These are phyloP conservation scores for Phytophthora ohioensis DNA, from an alignment of 352 stramenopile species.

Conservation along the genomic window DNA sequence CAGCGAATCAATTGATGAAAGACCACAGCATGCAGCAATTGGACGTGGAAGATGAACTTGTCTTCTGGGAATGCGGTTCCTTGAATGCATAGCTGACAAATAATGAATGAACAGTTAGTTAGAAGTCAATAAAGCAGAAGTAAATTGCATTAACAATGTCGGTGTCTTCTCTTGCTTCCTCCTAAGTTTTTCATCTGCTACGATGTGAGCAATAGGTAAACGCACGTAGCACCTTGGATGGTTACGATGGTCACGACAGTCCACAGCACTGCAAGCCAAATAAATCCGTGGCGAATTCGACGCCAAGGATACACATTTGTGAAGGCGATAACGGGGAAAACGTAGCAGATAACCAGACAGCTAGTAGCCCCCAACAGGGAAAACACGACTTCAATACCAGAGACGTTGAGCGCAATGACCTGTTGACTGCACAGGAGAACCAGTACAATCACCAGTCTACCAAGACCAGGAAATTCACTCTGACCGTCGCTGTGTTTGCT, in stretches of 20 bases:
- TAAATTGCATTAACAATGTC: neutral
- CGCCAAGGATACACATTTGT: constrained; percentile 60
- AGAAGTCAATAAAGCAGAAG: no score
- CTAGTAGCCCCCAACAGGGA: constrained; percentile 58
- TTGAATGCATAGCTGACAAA: neutral
- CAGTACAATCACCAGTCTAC: constrained; percentile 25
- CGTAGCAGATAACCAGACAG: constrained; percentile 58
- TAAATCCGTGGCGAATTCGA: constrained; percentile 23
- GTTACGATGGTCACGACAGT: constrained; percentile 29
- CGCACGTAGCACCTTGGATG: constrained; percentile 35
- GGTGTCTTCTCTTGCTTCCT: neutral
- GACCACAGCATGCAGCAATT: constrained; percentile 22
- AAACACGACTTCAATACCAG: constrained; percentile 64
- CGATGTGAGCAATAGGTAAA: constrained; percentile 29
- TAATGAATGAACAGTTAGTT: constrained; percentile 1
- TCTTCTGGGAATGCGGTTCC: constrained; percentile 28
- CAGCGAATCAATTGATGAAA: constrained; percentile 31
- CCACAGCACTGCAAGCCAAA: constrained; percentile 34
- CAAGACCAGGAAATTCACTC: neutral
- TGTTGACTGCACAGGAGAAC: constrained; percentile 35
- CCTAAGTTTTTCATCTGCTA: constrained; percentile 4
- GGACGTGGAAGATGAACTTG: constrained; percentile 24
- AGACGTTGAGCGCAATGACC: constrained; percentile 49
- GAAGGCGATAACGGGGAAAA: constrained; percentile 57
- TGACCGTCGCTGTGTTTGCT: constrained; percentile 9